Evolutionary conservation across 495 filamentous ascomycete species (phyloP).

Genomic region (Aspergillus saccharolyticus): DNA sequence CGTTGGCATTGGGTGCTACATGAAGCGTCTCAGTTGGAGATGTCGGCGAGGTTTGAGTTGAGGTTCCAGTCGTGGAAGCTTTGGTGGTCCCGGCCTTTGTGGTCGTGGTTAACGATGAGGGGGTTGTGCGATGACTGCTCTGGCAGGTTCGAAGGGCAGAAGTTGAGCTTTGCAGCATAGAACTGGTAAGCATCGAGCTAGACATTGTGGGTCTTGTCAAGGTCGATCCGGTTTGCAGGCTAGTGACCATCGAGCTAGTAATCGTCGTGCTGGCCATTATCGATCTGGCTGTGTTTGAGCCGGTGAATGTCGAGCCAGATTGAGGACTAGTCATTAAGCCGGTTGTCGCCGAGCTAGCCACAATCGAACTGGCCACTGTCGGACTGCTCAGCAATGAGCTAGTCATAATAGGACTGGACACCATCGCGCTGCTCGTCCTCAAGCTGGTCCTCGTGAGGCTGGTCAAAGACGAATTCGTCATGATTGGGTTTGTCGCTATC

Average conservation of each 20-base stretch:
- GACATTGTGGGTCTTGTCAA: no score
- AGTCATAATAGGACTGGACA: neutral
- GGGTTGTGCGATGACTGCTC: neutral
- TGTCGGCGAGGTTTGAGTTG: neutral
- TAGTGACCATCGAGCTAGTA: no score
- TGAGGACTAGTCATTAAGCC: slow-evolving; percentile 9
- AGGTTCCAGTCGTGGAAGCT: slow-evolving; percentile 48
- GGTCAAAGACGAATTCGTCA: no score
- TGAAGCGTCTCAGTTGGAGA: slow-evolving; percentile 3
- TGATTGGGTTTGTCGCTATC: no score
- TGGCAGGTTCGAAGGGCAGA: neutral
- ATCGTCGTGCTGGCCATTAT: no score
- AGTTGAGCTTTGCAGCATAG: neutral
- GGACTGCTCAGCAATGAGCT: neutral
- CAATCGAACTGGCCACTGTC: neutral
- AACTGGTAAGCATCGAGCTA: neutral
- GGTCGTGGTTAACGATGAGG: neutral
- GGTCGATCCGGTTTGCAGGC: no score
- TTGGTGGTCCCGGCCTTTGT: slow-evolving; percentile 59
- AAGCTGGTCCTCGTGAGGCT: neutral
- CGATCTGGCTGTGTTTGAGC: neutral
- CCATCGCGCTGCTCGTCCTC: neutral
- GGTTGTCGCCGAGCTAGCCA: slow-evolving; percentile 6
- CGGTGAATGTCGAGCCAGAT: slow-evolving; percentile 5
- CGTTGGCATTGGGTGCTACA: slow-evolving; percentile 19